These are phyloP conservation scores for Tricholoma bakamatsutake DNA, from an alignment of 768 basidiomycete genomes.

Conservation along the genomic window DNA sequence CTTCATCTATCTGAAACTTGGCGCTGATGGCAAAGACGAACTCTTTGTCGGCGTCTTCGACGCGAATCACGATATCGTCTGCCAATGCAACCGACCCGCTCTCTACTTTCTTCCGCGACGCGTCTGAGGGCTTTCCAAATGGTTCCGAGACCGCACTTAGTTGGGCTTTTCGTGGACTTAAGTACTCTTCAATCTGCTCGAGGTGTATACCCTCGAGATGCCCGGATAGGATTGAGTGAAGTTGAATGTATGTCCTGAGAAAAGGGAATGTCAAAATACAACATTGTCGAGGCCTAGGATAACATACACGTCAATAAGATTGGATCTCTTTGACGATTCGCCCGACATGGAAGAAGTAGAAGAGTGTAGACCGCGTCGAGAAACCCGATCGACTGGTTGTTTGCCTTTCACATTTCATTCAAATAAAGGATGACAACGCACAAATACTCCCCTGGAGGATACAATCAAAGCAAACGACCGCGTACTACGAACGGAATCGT, in stretches of 20 bases:
- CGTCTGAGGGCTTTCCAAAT: slow-evolving; percentile 63
- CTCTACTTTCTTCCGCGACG: slow-evolving; percentile 62
- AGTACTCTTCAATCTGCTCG: slow-evolving; percentile 54
- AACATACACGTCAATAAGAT: slow-evolving; percentile 68
- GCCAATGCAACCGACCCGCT: slow-evolving; percentile 62
- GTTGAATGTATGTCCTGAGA: slow-evolving; percentile 56
- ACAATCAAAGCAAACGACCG: neutral
- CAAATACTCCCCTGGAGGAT: neutral
- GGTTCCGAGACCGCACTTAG: slow-evolving; percentile 55
- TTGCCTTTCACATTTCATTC: neutral
- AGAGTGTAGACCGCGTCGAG: neutral
- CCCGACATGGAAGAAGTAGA: slow-evolving; percentile 30
- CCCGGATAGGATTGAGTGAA: slow-evolving; percentile 55
- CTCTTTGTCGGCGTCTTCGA: slow-evolving; percentile 68
- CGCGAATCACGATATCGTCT: slow-evolving; percentile 54
- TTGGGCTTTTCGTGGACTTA: slow-evolving; percentile 50
- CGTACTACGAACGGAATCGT: neutral
- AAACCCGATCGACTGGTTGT: neutral
- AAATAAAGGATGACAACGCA: neutral
- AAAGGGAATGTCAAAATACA: neutral
- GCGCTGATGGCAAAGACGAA: slow-evolving; percentile 67
- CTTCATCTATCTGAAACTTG: slow-evolving; percentile 71
- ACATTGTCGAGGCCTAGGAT: neutral
- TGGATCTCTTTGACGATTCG: slow-evolving; percentile 55
- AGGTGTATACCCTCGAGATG: slow-evolving; percentile 51